Evolutionary conservation across 371 early-diverging fungal genomes (phyloP), one percentile per base, ranked within the genome.

Genomic region (Basidiobolus meristosporus): DNA sequence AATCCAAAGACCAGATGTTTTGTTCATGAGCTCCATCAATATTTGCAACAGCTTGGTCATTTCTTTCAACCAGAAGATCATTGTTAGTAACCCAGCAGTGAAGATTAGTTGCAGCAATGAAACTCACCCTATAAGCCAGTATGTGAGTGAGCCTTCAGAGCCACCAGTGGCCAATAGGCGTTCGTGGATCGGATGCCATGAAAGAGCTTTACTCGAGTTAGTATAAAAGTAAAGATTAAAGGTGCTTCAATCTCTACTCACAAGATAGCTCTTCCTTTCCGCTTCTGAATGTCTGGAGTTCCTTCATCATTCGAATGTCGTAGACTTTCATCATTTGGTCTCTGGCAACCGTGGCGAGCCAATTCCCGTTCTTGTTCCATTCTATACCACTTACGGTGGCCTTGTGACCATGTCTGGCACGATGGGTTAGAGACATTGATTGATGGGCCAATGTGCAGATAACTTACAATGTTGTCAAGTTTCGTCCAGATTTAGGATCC

Each of bases 281-380:
- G 2, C 88, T 90, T 46, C 86, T 63, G 53, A 97, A 90, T 1
- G 82, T 72, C 47, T 86, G 86, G 32, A 92, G 48, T 45, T 98
- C 98, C 43, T 82, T 82, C 88, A 99, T 84, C 40, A 75, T 86
- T 17, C 99, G 68, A 26, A 99, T 81, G 57, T 99, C 99, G 47
- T 84, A 91, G 20, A 98, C 71, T 50, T 95, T 87, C 28, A 98
- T 67, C 15, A 90, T 59, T 48, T 95, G 95, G 62, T 99, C 99
- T 52, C 97, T 70, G 33, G 90, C 90, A 0, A 86, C 92, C 4
- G 90, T 88, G 2, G 88, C 74, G 1, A 99, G 62, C 91, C 95
- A 98, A 52, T 92, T 84, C 2, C 97, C 98, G 57, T 99, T 97
- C 36, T 73, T 73, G 55, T 96, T 96, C 96, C 93, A 99, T 48